Percentiles rank a stretch among this genome's conserved stretches.
phyloP scores from a whole-genome alignment of 75 land plant genomes.

The Gnetum montanum region DNA sequence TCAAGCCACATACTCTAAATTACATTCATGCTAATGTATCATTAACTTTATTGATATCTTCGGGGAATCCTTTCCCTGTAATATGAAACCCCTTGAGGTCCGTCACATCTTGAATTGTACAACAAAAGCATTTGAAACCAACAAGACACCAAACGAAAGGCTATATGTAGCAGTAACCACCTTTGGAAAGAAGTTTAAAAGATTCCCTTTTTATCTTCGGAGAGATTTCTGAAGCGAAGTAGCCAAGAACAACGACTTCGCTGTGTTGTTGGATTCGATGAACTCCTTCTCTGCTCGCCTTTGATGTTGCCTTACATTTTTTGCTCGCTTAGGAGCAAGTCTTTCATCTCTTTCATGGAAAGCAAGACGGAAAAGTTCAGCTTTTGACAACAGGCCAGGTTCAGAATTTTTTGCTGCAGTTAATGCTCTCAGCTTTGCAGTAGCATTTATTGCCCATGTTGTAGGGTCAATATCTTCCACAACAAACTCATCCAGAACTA shows the following conservation, averaged over 20 bases:
- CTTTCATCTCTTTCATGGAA: slow-evolving; percentile 83
- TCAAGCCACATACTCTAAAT: no score
- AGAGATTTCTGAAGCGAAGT: slow-evolving; percentile 39
- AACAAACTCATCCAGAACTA: slow-evolving; percentile 41
- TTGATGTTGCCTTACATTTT: slow-evolving; percentile 80
- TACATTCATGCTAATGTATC: no score
- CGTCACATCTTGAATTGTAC: no score
- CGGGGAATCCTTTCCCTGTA: no score
- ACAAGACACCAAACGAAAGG: no score
- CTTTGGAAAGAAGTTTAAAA: no score
- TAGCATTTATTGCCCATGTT: slow-evolving; percentile 48
- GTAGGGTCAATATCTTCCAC: slow-evolving; percentile 71
- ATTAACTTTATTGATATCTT: no score
- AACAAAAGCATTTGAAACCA: no score
- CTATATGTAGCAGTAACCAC: no score
- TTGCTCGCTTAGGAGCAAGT: slow-evolving; percentile 93
- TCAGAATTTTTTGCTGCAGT: slow-evolving; percentile 3
- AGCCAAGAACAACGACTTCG: slow-evolving; percentile 71
- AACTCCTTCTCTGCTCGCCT: slow-evolving; percentile 76
- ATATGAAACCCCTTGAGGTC: no score
- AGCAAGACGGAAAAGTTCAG: slow-evolving; percentile 88
- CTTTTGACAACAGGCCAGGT: slow-evolving; percentile 35
- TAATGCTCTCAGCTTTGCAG: slow-evolving; percentile 5
- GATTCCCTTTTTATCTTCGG: neutral
- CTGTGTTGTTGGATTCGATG: slow-evolving; percentile 39